A percentile compares a stretch with the other conserved stretches of the same genome.
Evolutionary conservation across 495 filamentous ascomycete species (phyloP).

Genomic region (Aspergillus steynii): DNA sequence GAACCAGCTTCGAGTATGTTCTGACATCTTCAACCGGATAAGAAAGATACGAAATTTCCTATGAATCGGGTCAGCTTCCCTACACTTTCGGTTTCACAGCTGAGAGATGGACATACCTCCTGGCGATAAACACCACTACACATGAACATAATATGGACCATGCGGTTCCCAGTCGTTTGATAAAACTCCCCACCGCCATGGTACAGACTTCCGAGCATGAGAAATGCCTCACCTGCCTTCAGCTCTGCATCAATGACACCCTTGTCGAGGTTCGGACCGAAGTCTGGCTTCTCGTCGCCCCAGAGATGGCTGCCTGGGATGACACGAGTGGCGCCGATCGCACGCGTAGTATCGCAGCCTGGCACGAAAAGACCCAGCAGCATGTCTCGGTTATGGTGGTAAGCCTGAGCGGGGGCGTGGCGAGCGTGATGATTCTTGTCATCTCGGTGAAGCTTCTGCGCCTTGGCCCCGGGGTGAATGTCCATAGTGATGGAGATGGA

Average conservation of each 20-base stretch:
- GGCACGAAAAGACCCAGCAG: constrained; percentile 6
- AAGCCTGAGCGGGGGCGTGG: neutral
- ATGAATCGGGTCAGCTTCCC: neutral
- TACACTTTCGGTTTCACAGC: neutral
- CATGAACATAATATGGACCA: constrained; percentile 16
- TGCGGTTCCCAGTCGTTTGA: neutral
- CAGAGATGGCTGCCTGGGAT: constrained; percentile 9
- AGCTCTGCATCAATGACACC: constrained; percentile 5
- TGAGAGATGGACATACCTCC: constrained; percentile 1
- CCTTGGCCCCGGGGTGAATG: constrained; percentile 2
- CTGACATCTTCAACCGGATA: constrained; percentile 11
- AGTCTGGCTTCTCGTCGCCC: constrained; percentile 7
- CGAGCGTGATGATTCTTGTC: constrained; percentile 7
- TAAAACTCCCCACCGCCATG: constrained; percentile 12
- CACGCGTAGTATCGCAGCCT: constrained; percentile 3
- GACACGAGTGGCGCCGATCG: constrained; percentile 10
- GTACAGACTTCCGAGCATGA: constrained; percentile 13
- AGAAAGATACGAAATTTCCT: constrained; percentile 11
- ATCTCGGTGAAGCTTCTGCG: constrained; percentile 11
- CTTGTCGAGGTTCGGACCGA: constrained; percentile 4
- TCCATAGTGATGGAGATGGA: constrained; percentile 12
- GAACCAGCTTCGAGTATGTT: constrained; percentile 7
- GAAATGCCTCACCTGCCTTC: constrained; percentile 3
- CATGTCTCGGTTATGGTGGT: constrained; percentile 7
- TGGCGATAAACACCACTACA: constrained; percentile 10